phyloP scores from a whole-genome alignment of 2,329 filamentous ascomycete species.

The Alternaria alternata region DNA sequence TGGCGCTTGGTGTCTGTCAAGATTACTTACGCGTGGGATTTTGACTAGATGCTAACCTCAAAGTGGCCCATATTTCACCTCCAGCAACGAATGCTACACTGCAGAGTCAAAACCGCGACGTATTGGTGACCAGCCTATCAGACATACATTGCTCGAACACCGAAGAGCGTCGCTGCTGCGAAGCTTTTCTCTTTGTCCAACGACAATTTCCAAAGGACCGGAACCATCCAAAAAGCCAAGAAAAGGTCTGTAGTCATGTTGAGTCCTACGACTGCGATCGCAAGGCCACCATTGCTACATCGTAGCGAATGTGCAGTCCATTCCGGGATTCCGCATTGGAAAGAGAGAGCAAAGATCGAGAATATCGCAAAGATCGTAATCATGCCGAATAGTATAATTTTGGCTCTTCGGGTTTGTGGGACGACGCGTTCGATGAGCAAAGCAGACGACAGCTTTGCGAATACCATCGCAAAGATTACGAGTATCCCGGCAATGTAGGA shows the following conservation, averaged over 20 bases:
- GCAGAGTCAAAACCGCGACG: not conserved
- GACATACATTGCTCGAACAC: constrained; percentile 24
- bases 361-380: constrained; percentile 23
- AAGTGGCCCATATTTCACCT: constrained; percentile 25
- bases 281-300: constrained; percentile 23
- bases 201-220: constrained; percentile 29
- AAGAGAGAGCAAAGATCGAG: constrained; percentile 21
- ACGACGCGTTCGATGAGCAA: constrained; percentile 30
- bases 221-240: constrained; percentile 36
- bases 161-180: constrained; percentile 24
- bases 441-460: constrained; percentile 28
- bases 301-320: constrained; percentile 14
- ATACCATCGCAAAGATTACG: constrained; percentile 20
- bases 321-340: constrained; percentile 27
- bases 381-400: constrained; percentile 19
- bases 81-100: constrained; percentile 23
- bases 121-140: not conserved
- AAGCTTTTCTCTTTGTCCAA: constrained; percentile 19
- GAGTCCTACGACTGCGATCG: constrained; percentile 26
- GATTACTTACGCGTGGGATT: constrained; percentile 22
- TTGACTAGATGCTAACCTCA: constrained; percentile 9
- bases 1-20: not conserved
- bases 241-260: constrained; percentile 35
- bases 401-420: constrained; percentile 20
- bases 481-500: constrained; percentile 22